Evolutionary conservation across 2,329 filamentous ascomycete species (phyloP), one percentile per base, ranked within the genome.

Genomic region (Cladophialophora psammophila): DNA sequence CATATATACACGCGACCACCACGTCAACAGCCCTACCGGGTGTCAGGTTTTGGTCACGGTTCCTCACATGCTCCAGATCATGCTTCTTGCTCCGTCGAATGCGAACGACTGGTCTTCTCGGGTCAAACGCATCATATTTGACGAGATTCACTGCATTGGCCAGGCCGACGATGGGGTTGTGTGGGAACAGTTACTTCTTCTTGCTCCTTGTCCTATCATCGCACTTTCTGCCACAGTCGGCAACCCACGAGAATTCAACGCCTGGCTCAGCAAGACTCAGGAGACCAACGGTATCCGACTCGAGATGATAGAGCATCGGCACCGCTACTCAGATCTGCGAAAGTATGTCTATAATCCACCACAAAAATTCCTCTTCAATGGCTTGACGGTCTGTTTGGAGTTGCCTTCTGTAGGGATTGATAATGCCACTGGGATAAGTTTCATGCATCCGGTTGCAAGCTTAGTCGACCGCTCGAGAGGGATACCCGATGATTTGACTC

Each of bases 251-350:
- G 45, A 50, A 50, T 50, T 50, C 45, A 50, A 20, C 18, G 12
- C 26, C 9, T 50, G 45, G 45, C 20, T 50, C 18, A 50, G 45
- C 45, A 50, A 50, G 45, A 31, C 45, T 31, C 45, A 50, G 20
- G 45, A 50, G 45, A 50, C 18, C 18, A 50, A 50, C 45, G 45
- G 45, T 12, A 50, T 50, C 18, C 45, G 26, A 31, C 18, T 50
- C 45, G 45, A 50, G 45, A 50, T 50, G 45, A 50, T 50, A 50
- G 45, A 50, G 20, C 45, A 50, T 18, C 45, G 26, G 10, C 45
- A 50, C 20, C 45, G 45, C 18, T 50, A 50, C 20, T 50, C 45
- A 8, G 45, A 50, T 31, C 45, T 50, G 3, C 45, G 45, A 10
- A 50, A 50, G 18, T 50, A 26, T 50, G 4, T 50, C 45, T 50